These are phyloP conservation scores for Acmispon strigosus DNA, from an alignment of 306 rosid species.

Conservation along the genomic window DNA sequence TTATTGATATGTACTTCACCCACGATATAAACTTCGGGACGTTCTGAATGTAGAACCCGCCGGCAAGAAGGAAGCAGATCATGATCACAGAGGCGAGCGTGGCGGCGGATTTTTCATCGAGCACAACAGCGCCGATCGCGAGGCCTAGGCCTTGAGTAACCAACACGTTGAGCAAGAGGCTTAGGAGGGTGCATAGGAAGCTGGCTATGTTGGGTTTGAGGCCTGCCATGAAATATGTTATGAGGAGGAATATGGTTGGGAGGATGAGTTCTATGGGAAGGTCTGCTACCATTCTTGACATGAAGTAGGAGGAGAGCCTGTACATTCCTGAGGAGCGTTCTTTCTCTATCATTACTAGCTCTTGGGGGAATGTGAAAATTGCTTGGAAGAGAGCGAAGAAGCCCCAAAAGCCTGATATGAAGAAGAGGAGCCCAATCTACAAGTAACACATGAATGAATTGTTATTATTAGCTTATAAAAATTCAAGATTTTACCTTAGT, in stretches of 20 bases:
- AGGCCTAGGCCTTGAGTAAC: conserved; percentile 69
- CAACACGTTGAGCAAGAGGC: conserved; percentile 39
- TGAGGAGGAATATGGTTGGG: conserved; percentile 39
- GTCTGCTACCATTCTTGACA: conserved; percentile 42
- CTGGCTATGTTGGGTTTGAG: conserved; percentile 13
- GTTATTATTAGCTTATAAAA: background rate
- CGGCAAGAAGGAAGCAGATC: conserved; percentile 48
- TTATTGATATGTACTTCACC: conserved; percentile 47
- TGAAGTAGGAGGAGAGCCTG: conserved; percentile 63
- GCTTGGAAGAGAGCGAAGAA: conserved; percentile 55
- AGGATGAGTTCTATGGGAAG: conserved; percentile 70
- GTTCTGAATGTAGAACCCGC: conserved; percentile 56
- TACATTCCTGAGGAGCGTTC: conserved; percentile 73
- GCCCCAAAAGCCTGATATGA: conserved; percentile 47
- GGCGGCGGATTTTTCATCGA: conserved; percentile 51
- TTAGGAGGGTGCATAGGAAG: conserved; percentile 30
- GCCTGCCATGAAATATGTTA: conserved; percentile 60
- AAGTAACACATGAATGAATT: background rate
- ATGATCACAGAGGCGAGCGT: conserved; percentile 56
- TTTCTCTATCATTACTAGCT: conserved; percentile 49
- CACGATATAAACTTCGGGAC: conserved; percentile 56
- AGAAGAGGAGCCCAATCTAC: conserved; percentile 57
- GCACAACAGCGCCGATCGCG: conserved; percentile 55
- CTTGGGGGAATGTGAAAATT: conserved; percentile 63
- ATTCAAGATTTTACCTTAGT: background rate